A percentile compares a stretch with the other conserved stretches of the same genome.
These are phyloP conservation scores for Stenogyne calaminthoides DNA, from an alignment of 305 asterid genomes.

Conservation along the genomic window DNA sequence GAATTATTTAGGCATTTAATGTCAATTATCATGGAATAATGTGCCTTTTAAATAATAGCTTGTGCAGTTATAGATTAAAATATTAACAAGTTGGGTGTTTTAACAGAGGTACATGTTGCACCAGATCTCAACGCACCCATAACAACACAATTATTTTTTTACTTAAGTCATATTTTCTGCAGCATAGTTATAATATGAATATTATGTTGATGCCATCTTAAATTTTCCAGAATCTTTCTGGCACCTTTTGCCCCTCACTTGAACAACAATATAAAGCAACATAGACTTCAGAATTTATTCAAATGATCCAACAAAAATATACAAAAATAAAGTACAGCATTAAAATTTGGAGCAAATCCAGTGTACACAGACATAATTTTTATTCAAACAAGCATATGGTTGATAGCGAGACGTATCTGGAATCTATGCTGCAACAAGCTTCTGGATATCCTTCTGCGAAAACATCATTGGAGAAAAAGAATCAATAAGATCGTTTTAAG, in stretches of 20 bases:
- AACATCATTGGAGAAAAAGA: not conserved
- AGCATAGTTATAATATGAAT: not conserved
- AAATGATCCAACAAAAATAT: not conserved
- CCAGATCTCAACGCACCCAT: not conserved
- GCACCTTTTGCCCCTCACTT: not conserved
- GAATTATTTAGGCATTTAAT: not conserved
- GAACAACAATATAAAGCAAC: not conserved
- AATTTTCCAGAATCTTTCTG: not conserved
- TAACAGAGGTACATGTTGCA: not conserved
- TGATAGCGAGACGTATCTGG: constrained; percentile 12
- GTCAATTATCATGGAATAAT: not conserved
- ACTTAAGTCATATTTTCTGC: not conserved
- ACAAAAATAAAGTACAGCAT: constrained; percentile 1
- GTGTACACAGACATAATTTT: not conserved
- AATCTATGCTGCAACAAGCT: constrained; percentile 71
- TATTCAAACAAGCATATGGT: constrained; percentile 4
- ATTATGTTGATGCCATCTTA: not conserved
- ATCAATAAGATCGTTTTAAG: not conserved
- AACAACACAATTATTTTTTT: not conserved
- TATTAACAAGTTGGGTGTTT: constrained; percentile 18
- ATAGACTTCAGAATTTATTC: constrained; percentile 21
- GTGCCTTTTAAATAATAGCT: not conserved
- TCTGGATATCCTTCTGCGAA: constrained; percentile 84
- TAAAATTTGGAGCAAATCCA: not conserved
- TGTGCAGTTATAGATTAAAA: not conserved